A percentile compares a stretch with the other conserved stretches of the same genome.
Evolutionary conservation across 805 yeast genomes (phyloP).

Genomic region (Barnettozyma californica): DNA sequence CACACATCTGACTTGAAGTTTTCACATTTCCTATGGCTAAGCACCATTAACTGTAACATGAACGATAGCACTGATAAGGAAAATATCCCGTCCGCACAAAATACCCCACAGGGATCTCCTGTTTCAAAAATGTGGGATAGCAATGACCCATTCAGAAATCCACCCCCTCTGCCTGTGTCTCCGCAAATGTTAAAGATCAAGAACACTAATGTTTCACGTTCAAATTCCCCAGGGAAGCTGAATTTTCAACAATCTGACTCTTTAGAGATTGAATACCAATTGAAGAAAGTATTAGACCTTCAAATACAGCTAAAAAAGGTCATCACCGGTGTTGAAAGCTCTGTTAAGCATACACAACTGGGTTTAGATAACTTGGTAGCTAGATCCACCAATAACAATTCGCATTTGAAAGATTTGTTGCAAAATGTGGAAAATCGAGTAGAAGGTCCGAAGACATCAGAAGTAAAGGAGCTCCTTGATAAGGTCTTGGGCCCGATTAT

Average conservation of each 20-base stretch:
- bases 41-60: not conserved
- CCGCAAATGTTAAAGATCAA: constrained; percentile 31
- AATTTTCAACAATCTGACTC: constrained; percentile 16
- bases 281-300: constrained; percentile 25
- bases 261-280: constrained; percentile 23
- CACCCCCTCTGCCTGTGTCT: constrained; percentile 36
- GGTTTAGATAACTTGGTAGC: constrained; percentile 24
- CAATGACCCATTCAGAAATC: constrained; percentile 34
- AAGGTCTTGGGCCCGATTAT: not conserved
- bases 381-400: constrained; percentile 25
- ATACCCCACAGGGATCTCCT: constrained; percentile 11
- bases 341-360: constrained; percentile 26
- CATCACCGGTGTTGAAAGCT: constrained; percentile 21
- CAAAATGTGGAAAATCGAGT: constrained; percentile 14
- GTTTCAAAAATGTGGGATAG: constrained; percentile 32
- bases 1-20: not conserved
- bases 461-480: not conserved
- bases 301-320: constrained; percentile 28
- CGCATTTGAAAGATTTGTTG: constrained; percentile 23
- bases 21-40: not conserved
- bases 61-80: constrained; percentile 10
- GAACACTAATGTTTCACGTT: constrained; percentile 15
- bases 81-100: constrained; percentile 14
- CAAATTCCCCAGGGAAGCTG: constrained; percentile 21
- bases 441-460: not conserved